phyloP scores from a whole-genome alignment of 1,139 yeast species.

The Magnusiomyces tetraspermus region DNA sequence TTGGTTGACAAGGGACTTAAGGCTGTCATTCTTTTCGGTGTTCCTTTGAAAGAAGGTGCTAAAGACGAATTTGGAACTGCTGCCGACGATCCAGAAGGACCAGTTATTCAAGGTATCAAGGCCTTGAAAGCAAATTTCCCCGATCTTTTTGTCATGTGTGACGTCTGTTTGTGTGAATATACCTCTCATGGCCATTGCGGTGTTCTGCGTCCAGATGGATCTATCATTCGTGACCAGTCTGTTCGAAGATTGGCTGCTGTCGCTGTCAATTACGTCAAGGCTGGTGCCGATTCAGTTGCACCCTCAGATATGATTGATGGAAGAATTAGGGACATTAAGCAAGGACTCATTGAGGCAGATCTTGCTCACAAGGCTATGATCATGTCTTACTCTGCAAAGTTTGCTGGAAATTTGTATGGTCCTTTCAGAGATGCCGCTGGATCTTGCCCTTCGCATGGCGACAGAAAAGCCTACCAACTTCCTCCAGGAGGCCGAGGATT shows the following conservation, averaged over 20 bases:
- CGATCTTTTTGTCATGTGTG: constrained; percentile 77
- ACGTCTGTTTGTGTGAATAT: constrained; percentile 93
- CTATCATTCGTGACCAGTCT: constrained; percentile 63
- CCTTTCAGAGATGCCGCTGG: constrained; percentile 98
- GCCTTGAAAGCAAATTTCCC: constrained; percentile 60
- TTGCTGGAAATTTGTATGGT: constrained; percentile 84
- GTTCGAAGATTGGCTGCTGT: constrained; percentile 86
- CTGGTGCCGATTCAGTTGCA: constrained; percentile 93
- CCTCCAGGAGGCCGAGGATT: constrained; percentile 91
- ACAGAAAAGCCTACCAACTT: constrained; percentile 84
- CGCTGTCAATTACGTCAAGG: constrained; percentile 89
- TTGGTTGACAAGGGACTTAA: constrained; percentile 74
- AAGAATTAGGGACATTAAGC: constrained; percentile 77
- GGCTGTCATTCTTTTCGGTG: constrained; percentile 88
- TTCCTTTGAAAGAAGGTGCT: constrained; percentile 61
- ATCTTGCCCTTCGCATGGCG: constrained; percentile 81
- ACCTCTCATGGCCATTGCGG: constrained; percentile 98
- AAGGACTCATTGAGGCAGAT: constrained; percentile 72
- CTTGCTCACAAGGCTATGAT: constrained; percentile 82
- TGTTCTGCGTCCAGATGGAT: constrained; percentile 72
- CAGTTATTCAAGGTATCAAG: constrained; percentile 74
- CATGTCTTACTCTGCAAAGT: constrained; percentile 92
- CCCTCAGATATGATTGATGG: constrained; percentile 99
- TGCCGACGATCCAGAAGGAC: constrained; percentile 96
- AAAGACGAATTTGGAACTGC: constrained; percentile 79